A percentile compares a stretch with the other conserved stretches of the same genome.
These are phyloP conservation scores for Trifolium pratense DNA, from an alignment of 306 rosid genomes.

Conservation along the genomic window DNA sequence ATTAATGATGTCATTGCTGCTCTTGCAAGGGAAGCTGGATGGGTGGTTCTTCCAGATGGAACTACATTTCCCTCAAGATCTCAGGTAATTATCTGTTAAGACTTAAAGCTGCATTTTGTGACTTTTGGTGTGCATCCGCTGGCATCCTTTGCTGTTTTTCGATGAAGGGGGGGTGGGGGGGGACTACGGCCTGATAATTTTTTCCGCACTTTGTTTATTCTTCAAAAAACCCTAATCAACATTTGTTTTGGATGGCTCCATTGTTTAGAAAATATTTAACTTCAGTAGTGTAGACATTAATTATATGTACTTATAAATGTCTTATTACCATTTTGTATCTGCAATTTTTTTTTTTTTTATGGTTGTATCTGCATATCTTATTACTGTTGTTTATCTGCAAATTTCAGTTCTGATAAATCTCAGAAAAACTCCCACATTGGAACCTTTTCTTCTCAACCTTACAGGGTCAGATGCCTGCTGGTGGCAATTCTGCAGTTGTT, in stretches of 20 bases:
- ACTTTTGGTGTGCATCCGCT: conserved; percentile 19
- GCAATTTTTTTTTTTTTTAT: no score
- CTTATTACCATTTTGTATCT: conserved; percentile 35
- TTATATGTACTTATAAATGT: conserved; percentile 28
- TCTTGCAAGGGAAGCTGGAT: conserved; percentile 96
- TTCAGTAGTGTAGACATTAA: conserved; percentile 11
- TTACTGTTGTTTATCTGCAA: conserved; percentile 37
- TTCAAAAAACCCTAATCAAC: conserved; percentile 2
- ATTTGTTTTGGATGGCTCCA: conserved; percentile 29
- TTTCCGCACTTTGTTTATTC: background rate
- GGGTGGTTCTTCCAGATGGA: conserved; percentile 99
- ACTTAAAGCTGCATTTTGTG: conserved; percentile 28
- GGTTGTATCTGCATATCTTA: conserved; percentile 39
- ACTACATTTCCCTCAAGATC: conserved; percentile 88
- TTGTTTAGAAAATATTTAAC: conserved; percentile 29
- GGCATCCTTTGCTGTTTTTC: conserved; percentile 21
- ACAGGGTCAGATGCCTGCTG: conserved; percentile 74
- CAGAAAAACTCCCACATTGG: conserved; percentile 52
- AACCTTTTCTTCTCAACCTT: conserved; percentile 58
- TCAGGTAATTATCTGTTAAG: conserved; percentile 62
- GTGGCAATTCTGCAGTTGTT: conserved; percentile 59
- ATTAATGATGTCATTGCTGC: conserved; percentile 95
- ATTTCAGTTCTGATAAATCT: conserved; percentile 52
- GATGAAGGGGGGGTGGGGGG: background rate
- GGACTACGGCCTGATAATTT: conserved; percentile 24